Percentiles rank a stretch among this genome's conserved stretches.
These are phyloP conservation scores for Russula sp. DNA, from an alignment of 768 basidiomycete genomes.

Conservation along the genomic window DNA sequence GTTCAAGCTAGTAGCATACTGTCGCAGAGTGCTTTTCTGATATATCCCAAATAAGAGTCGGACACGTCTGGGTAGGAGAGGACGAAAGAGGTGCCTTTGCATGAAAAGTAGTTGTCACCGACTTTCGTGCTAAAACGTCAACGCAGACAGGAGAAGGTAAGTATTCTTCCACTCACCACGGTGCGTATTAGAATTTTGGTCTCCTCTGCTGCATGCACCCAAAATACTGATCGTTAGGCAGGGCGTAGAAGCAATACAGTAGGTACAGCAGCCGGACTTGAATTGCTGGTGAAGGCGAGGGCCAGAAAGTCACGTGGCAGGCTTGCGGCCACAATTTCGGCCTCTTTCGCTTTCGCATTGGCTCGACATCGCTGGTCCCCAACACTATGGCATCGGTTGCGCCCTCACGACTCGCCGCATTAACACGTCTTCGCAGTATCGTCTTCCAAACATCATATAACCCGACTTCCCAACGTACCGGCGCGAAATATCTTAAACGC, in stretches of 20 bases:
- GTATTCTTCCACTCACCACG: background rate
- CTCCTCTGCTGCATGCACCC: background rate
- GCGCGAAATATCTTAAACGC: constrained; percentile 84
- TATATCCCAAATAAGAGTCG: background rate
- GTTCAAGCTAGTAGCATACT: background rate
- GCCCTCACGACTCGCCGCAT: constrained; percentile 48
- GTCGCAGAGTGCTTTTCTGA: background rate
- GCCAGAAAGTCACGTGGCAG: background rate
- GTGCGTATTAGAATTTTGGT: background rate
- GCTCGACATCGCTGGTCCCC: background rate
- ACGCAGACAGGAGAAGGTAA: background rate
- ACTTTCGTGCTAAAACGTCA: background rate
- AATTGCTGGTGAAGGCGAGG: no score
- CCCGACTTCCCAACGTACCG: constrained; percentile 71
- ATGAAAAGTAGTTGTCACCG: background rate
- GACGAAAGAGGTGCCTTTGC: background rate
- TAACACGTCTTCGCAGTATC: constrained; percentile 55
- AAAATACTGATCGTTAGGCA: no score
- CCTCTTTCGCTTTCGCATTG: no score
- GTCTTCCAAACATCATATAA: constrained; percentile 90
- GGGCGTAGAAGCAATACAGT: no score
- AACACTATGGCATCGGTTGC: constrained; percentile 32
- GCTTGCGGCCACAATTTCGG: no score
- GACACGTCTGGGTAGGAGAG: background rate
- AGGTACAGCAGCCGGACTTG: no score